Percentiles rank a stretch among this genome's conserved stretches.
Evolutionary conservation across 164 flowering plant species (phyloP).

Genomic region (Vitis riparia): DNA sequence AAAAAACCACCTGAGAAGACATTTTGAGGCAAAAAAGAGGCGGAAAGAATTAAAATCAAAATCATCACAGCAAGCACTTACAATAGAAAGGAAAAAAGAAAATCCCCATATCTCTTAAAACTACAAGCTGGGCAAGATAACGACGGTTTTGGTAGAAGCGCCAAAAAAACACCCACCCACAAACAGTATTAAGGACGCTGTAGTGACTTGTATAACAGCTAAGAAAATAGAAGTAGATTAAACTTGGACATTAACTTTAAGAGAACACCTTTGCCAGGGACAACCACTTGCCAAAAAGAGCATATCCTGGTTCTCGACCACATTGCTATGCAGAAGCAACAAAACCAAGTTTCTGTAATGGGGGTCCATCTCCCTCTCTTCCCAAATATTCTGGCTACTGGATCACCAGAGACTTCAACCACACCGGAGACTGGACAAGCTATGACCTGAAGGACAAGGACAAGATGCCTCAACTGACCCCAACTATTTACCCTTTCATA

Average conservation of each 20-base stretch:
- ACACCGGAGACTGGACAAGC: constrained; percentile 2
- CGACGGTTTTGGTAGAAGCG: not conserved
- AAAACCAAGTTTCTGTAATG: not conserved
- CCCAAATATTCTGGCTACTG: not conserved
- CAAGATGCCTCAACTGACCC: constrained; percentile 17
- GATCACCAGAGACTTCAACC: not conserved
- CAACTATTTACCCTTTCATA: constrained; percentile 10
- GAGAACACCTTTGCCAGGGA: not conserved
- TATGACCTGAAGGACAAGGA: constrained; percentile 9
- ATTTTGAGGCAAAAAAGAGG: too few species aligned
- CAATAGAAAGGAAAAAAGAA: not conserved
- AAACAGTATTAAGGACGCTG: not conserved
- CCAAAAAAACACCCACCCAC: constrained; percentile 10
- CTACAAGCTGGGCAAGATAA: constrained; percentile 4
- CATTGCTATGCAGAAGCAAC: not conserved
- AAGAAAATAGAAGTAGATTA: constrained; percentile 1
- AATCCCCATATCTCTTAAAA: not conserved
- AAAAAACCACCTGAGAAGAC: not conserved
- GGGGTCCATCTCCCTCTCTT: not conserved
- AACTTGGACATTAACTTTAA: constrained; percentile 3
- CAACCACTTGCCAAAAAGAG: not conserved
- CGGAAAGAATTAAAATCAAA: not conserved
- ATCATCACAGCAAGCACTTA: not conserved
- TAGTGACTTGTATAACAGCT: not conserved
- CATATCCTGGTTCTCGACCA: not conserved